These are phyloP conservation scores for Tylopilus vinaceipallidus DNA, from an alignment of 768 basidiomycete species.

Conservation along the genomic window DNA sequence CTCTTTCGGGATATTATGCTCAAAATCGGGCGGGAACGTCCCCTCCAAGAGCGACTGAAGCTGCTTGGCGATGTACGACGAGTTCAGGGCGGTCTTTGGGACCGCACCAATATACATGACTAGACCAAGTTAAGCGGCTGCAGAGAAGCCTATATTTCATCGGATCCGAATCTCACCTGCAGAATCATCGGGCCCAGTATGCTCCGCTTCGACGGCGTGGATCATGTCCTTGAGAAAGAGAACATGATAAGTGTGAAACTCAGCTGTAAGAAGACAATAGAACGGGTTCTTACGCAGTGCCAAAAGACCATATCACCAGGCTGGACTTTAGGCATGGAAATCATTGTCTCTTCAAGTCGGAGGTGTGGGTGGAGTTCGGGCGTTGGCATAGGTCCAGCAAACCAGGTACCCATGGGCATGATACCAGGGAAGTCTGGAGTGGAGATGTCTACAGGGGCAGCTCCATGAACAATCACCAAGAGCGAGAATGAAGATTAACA, in stretches of 20 bases:
- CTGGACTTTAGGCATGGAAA: conserved; percentile 62
- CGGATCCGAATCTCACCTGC: conserved; percentile 39
- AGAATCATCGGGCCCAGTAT: conserved; percentile 53
- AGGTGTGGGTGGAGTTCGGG: conserved; percentile 68
- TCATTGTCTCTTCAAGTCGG: conserved; percentile 61
- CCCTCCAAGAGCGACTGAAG: no score
- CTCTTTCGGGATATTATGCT: no score
- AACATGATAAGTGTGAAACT: neutral
- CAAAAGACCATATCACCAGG: conserved; percentile 82
- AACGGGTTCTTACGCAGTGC: conserved; percentile 49
- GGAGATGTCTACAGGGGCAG: conserved; percentile 38
- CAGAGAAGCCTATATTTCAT: neutral
- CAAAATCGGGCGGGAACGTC: no score
- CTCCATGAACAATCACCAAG: conserved; percentile 19
- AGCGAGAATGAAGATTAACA: conserved; percentile 14
- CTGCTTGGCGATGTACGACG: conserved; percentile 60
- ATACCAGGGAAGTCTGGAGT: conserved; percentile 53
- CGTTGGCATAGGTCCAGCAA: conserved; percentile 50
- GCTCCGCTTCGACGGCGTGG: conserved; percentile 47
- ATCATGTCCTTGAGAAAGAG: conserved; percentile 38
- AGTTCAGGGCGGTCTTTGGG: conserved; percentile 60
- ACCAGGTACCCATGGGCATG: conserved; percentile 15
- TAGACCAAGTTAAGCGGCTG: conserved; percentile 16
- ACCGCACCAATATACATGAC: conserved; percentile 81
- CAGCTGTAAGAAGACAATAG: neutral